Evolutionary conservation across 75 land plant genomes (phyloP).

Genomic region (Azolla pinnata): DNA sequence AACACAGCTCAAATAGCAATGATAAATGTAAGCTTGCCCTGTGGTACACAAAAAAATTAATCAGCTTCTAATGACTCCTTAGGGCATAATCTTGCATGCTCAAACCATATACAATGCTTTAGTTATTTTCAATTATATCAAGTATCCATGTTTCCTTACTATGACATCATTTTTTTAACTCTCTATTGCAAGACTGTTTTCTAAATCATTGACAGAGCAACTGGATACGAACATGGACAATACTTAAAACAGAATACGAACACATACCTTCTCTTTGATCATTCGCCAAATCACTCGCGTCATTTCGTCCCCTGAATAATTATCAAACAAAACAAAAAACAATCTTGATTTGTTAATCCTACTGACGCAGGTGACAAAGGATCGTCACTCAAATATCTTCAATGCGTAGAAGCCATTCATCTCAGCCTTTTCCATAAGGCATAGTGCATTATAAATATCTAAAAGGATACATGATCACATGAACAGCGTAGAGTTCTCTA

Average conservation of each 20-base stretch:
- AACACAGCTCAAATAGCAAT: no score
- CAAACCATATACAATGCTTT: not conserved
- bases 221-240: not conserved
- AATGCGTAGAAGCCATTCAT: not conserved
- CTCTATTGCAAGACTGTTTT: not conserved
- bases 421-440: not conserved
- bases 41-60: no score
- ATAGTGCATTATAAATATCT: not conserved
- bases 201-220: not conserved
- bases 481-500: not conserved
- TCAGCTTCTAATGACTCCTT: no score
- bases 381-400: not conserved
- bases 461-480: not conserved
- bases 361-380: not conserved
- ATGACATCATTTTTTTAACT: no score
- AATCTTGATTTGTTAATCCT: not conserved
- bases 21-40: no score
- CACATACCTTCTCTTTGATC: constrained; percentile 80
- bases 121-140: not conserved
- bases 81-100: no score
- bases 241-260: not conserved
- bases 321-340: constrained; percentile 2
- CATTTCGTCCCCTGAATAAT: constrained; percentile 85
- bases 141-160: no score
- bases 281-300: constrained; percentile 79